Evolutionary conservation across 169 alveolate genomes (phyloP).

Genomic region (Eimeria brunetti): DNA sequence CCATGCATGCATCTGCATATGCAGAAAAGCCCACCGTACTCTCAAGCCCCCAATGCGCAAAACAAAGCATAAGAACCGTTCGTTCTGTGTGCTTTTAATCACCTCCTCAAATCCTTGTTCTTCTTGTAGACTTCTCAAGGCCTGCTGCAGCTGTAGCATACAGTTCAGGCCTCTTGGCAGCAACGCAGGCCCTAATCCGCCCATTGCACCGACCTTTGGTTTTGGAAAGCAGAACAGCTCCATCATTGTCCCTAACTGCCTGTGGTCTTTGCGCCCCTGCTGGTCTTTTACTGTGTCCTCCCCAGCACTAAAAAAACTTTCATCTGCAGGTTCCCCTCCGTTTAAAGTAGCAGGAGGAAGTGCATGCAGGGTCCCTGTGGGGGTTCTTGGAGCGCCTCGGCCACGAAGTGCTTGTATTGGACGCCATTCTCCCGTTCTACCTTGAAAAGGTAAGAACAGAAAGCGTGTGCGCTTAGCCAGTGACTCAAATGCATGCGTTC

Average conservation of each 20-base stretch:
- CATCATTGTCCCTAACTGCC: slow-evolving; percentile 63
- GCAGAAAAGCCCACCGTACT: not conserved
- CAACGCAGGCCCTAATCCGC: slow-evolving; percentile 70
- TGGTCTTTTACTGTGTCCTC: not conserved
- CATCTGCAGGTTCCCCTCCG: not conserved
- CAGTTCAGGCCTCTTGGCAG: slow-evolving; percentile 62
- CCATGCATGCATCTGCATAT: not conserved
- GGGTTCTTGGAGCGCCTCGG: not conserved
- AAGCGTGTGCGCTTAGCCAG: not conserved
- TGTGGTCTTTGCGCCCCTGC: slow-evolving; percentile 54
- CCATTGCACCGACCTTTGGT: slow-evolving; percentile 25
- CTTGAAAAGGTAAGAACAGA: not conserved
- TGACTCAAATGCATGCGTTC: not conserved
- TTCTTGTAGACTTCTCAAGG: slow-evolving; percentile 14
- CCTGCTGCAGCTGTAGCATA: slow-evolving; percentile 48
- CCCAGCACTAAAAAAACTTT: not conserved
- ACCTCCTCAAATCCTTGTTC: slow-evolving; percentile 66
- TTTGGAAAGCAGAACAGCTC: slow-evolving; percentile 63
- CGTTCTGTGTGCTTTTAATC: not conserved
- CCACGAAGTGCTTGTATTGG: not conserved
- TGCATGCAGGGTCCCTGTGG: not conserved
- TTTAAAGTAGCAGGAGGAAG: not conserved
- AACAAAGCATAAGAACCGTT: not conserved
- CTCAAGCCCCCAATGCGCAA: not conserved
- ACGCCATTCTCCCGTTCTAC: not conserved